Conservation (phyloP, 371 early-diverging fungal species). For the Zychaea mexicana region DNA sequence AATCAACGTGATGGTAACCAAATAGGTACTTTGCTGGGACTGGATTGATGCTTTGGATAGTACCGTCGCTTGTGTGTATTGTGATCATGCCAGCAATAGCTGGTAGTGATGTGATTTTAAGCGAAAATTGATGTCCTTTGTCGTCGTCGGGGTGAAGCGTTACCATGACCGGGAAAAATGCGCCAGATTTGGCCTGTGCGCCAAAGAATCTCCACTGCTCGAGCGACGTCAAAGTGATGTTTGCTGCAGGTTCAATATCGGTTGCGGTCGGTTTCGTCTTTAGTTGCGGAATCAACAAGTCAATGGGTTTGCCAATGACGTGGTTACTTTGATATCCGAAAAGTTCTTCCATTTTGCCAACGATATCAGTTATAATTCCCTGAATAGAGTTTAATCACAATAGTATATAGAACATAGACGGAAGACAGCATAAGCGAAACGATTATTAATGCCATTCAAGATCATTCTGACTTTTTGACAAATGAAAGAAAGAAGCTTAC, state of each 20-base stretch:
- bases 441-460: no score
- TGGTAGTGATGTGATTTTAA: conserved; percentile 66
- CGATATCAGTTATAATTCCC: conserved; percentile 50
- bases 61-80: conserved; percentile 51
- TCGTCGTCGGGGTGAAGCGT: conserved; percentile 22
- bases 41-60: conserved; percentile 66
- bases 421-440: no score
- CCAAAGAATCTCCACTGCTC: conserved; percentile 65
- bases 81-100: conserved; percentile 72
- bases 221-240: conserved; percentile 44
- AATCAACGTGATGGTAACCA: conserved; percentile 52
- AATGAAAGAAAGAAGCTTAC: conserved; percentile 7
- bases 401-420: not conserved
- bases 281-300: conserved; percentile 50
- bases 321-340: conserved; percentile 60
- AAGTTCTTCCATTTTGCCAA: conserved; percentile 54
- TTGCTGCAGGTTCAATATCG: conserved; percentile 9
- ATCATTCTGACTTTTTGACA: not conserved
- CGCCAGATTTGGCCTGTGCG: conserved; percentile 52
- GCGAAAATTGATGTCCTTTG: not conserved
- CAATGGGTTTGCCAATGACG: conserved; percentile 53
- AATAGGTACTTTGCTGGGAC: conserved; percentile 75
- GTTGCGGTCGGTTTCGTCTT: conserved; percentile 11
- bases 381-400: conserved; percentile 8
- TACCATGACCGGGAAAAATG: conserved; percentile 63